These are phyloP conservation scores for Linum tenue DNA, from an alignment of 345 rosid genomes.

Conservation along the genomic window DNA sequence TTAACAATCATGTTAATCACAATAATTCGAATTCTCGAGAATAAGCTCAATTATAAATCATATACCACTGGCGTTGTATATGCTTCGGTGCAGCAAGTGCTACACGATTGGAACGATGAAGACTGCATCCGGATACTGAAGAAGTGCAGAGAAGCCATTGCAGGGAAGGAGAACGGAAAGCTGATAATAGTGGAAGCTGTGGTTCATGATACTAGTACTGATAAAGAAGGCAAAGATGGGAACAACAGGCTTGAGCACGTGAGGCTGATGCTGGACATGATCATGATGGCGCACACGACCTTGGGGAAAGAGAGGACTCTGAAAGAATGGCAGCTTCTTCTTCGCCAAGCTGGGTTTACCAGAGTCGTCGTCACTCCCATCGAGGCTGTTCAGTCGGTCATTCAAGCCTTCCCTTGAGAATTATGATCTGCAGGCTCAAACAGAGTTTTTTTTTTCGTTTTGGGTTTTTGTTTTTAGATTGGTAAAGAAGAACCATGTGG, in stretches of 20 bases:
- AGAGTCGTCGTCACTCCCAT: conserved; percentile 31
- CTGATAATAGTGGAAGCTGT: conserved; percentile 52
- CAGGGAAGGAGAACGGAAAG: conserved; percentile 35
- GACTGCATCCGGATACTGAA: conserved; percentile 54
- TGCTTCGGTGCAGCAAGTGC: conserved; percentile 34
- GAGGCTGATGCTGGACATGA: conserved; percentile 59
- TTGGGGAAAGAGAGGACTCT: conserved; percentile 56
- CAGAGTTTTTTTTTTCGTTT: too few species aligned
- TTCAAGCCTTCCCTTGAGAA: conserved; percentile 39
- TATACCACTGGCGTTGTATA: too few species aligned
- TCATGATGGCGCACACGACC: conserved; percentile 59
- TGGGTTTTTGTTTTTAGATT: neutral
- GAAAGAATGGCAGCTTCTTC: conserved; percentile 55
- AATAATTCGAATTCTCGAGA: too few species aligned
- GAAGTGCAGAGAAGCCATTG: conserved; percentile 54
- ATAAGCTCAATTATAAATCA: neutral
- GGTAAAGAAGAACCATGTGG: too few species aligned
- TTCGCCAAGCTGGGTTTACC: conserved; percentile 47
- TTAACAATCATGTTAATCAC: too few species aligned
- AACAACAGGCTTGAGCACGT: conserved; percentile 29
- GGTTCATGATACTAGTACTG: conserved; percentile 14
- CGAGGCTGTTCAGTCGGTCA: conserved; percentile 33
- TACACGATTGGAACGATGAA: conserved; percentile 66
- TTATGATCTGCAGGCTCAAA: too few species aligned
- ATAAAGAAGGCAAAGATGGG: conserved; percentile 13